These are phyloP conservation scores for Mycena vitilis DNA, from an alignment of 768 basidiomycete species.

Conservation along the genomic window DNA sequence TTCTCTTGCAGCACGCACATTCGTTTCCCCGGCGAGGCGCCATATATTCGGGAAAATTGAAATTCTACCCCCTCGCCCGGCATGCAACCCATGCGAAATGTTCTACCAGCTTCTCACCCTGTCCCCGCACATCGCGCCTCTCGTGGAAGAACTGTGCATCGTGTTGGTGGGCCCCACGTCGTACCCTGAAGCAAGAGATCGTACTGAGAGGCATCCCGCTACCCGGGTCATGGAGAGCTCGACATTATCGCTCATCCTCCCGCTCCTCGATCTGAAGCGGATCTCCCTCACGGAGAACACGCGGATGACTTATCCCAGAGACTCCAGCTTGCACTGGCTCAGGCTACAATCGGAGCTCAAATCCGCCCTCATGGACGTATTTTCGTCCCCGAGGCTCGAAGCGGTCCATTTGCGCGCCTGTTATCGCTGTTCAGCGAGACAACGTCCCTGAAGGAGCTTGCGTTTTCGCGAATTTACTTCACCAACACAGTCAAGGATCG, in stretches of 20 bases:
- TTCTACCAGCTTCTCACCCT: conserved; percentile 1
- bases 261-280: conserved; percentile 11
- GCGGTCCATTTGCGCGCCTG: conserved; percentile 20
- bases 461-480: conserved; percentile 15
- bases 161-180: conserved; percentile 14
- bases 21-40: background rate
- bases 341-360: background rate
- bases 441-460: conserved; percentile 1
- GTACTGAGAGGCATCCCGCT: background rate
- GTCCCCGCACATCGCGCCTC: conserved; percentile 6
- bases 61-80: background rate
- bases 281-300: conserved; percentile 8
- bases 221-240: conserved; percentile 1
- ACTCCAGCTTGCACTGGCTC: conserved; percentile 16
- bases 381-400: background rate
- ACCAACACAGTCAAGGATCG: background rate
- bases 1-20: conserved; percentile 11
- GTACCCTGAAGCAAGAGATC: background rate
- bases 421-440: conserved; percentile 24
- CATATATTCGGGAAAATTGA: conserved; percentile 17
- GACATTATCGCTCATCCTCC: conserved; percentile 10
- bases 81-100: background rate
- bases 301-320: background rate
- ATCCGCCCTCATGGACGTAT: background rate
- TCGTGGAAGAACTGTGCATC: conserved; percentile 7